A percentile compares a stretch with the other conserved stretches of the same genome.
These are phyloP conservation scores for Colletotrichum plurivorum DNA, from an alignment of 2,329 filamentous ascomycete genomes.

Conservation along the genomic window DNA sequence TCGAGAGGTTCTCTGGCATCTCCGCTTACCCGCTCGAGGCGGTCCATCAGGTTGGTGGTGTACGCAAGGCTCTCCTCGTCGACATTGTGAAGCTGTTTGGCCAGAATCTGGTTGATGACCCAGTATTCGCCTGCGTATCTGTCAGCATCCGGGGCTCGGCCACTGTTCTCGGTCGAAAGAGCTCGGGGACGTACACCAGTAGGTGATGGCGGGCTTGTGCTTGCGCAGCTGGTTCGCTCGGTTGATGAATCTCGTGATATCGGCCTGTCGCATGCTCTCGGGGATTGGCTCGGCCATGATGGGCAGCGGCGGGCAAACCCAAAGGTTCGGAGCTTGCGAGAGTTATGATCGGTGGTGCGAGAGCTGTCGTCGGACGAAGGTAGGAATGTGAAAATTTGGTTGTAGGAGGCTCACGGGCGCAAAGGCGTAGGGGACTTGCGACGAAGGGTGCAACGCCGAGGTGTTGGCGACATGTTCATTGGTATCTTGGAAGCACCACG, in stretches of 20 bases:
- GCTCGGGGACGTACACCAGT: constrained; percentile 84
- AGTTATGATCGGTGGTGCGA: neutral
- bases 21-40: constrained; percentile 80
- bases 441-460: constrained; percentile 31
- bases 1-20: neutral
- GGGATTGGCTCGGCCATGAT: constrained; percentile 82
- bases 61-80: constrained; percentile 86
- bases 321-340: neutral
- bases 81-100: constrained; percentile 81
- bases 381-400: neutral
- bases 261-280: constrained; percentile 80
- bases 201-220: constrained; percentile 89
- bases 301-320: neutral
- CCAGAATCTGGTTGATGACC: constrained; percentile 92
- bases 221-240: constrained; percentile 88
- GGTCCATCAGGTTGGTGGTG: constrained; percentile 90
- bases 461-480: constrained; percentile 24
- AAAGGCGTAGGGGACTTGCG: constrained; percentile 17
- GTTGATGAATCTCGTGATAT: constrained; percentile 86
- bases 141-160: constrained; percentile 3
- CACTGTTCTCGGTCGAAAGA: neutral
- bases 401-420: constrained; percentile 29
- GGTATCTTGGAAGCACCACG: constrained; percentile 27
- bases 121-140: constrained; percentile 81
- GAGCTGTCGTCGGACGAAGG: neutral